Base-by-base conservation (phyloP, 306 rosid genomes). In the Glycine latifolia region DNA sequence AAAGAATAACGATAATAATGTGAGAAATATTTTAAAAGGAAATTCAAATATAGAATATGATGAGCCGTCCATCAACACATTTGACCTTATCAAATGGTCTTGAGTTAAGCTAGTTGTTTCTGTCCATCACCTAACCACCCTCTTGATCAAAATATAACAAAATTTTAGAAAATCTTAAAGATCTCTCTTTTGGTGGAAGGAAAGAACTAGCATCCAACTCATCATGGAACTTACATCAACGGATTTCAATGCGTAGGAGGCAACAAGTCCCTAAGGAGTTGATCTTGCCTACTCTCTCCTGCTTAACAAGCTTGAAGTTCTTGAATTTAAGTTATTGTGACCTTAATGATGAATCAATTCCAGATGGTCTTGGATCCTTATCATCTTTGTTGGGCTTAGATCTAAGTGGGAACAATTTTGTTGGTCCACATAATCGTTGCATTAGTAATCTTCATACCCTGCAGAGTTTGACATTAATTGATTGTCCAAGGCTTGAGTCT, bases 321-420 rank as follows among this genome's bases (percentile, higher is more conserved):
- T 76, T 76, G 20, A 55, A 61, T 48, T 48, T 62, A 49, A 76
- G 80, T n/a, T 48, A 31, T 13, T 26, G 72, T n/a, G 17, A 61
- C 71, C 61, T 76, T 47, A n/a, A 6, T 2, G 70, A 75, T 26
- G 55, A 60, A 13, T 75, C 79, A 26, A 26, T 76, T 48, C 59
- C 33, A 14, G 16, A 5, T 61, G 71, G 52, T 20, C 71, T 76
- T 26, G 80, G 80, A 61, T 61, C 35, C 33, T 14, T 76, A 62
- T 14, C 46, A 4, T 47, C 65, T 41, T 76, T 76, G 80, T n/a
- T 61, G 16, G 49, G 10, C 6, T 76, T 61, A 48, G 48, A 76
- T 62, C 61, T 61, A 26, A 76, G 80, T 10, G 71, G 75, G 12
- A 71, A 71, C 62, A 12, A 50, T 71, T 50, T 73, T 35, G 50